These are phyloP conservation scores for Incumbomyces lentus DNA, from an alignment of 2,329 filamentous ascomycete genomes.

Conservation along the genomic window DNA sequence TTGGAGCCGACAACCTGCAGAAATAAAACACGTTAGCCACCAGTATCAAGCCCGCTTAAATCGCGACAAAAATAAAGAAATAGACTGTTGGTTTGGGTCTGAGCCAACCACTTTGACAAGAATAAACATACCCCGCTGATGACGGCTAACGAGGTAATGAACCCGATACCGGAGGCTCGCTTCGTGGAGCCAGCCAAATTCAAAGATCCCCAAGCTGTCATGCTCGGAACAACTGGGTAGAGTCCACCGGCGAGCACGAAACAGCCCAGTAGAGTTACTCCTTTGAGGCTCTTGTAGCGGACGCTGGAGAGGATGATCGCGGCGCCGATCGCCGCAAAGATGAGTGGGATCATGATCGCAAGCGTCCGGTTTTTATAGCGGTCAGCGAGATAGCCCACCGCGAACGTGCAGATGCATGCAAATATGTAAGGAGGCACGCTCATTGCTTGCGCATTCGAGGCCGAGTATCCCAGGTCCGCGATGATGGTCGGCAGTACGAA, in stretches of 20 bases:
- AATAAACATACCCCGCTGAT: background rate
- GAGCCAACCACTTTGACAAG: background rate
- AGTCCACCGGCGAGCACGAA: slow-evolving; percentile 20
- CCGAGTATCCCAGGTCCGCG: slow-evolving; percentile 43
- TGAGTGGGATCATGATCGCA: slow-evolving; percentile 5
- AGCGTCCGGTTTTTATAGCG: slow-evolving; percentile 25
- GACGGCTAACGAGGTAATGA: background rate
- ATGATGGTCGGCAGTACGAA: slow-evolving; percentile 47
- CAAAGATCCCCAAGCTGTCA: slow-evolving; percentile 23
- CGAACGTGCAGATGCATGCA: slow-evolving; percentile 26
- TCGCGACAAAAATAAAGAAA: too few species aligned
- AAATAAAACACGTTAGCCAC: too few species aligned
- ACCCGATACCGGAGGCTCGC: slow-evolving; percentile 24
- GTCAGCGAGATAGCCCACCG: slow-evolving; percentile 28
- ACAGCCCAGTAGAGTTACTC: slow-evolving; percentile 3
- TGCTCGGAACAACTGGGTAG: slow-evolving; percentile 25
- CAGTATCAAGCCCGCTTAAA: too few species aligned
- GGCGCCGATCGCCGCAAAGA: background rate
- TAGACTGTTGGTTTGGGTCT: too few species aligned
- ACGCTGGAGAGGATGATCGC: background rate
- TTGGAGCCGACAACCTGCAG: slow-evolving; percentile 23
- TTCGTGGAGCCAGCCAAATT: slow-evolving; percentile 23
- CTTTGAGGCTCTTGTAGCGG: background rate
- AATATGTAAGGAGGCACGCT: slow-evolving; percentile 51
- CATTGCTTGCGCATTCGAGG: slow-evolving; percentile 52